A percentile compares a stretch with the other conserved stretches of the same genome.
phyloP scores from a whole-genome alignment of 208 protist species.

The Wallacemonas rigidus region DNA sequence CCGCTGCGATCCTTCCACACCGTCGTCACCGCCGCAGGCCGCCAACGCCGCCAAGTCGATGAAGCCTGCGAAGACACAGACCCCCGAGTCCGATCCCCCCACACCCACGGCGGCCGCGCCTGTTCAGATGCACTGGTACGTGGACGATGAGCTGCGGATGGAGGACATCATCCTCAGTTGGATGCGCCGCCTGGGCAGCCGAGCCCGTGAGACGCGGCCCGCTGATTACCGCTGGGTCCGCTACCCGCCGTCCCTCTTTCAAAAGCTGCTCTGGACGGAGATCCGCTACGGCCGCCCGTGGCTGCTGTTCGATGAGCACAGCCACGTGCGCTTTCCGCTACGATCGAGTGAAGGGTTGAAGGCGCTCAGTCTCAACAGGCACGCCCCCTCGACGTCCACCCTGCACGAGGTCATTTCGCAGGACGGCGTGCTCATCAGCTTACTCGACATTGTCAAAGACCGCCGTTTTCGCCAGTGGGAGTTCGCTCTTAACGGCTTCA shows the following conservation, averaged over 20 bases:
- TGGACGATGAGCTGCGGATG: conserved; percentile 36
- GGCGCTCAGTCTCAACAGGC: neutral
- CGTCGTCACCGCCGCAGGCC: neutral
- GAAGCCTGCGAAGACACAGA: no score
- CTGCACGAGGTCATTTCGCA: conserved; percentile 26
- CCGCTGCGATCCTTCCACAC: conserved; percentile 22
- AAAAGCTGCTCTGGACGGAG: conserved; percentile 3
- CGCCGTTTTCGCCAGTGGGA: conserved; percentile 49
- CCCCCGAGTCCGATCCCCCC: no score
- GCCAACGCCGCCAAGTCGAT: no score
- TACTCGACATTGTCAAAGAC: conserved; percentile 28
- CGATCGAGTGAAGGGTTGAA: neutral
- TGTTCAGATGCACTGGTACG: conserved; percentile 34
- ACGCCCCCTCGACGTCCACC: neutral
- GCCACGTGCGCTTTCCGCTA: neutral
- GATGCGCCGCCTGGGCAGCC: conserved; percentile 49
- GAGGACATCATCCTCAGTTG: conserved; percentile 53
- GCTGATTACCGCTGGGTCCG: conserved; percentile 48
- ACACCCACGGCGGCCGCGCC: no score
- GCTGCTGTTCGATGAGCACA: neutral
- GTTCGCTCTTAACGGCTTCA: conserved; percentile 49
- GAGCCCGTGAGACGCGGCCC: conserved; percentile 42
- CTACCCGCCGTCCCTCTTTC: conserved; percentile 23
- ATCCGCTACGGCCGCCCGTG: conserved; percentile 15
- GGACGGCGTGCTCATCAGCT: conserved; percentile 25